Evolutionary conservation across 129 eudicot genomes (phyloP), one percentile per base, ranked within the genome.

Genomic region (Cynara cardunculus): DNA sequence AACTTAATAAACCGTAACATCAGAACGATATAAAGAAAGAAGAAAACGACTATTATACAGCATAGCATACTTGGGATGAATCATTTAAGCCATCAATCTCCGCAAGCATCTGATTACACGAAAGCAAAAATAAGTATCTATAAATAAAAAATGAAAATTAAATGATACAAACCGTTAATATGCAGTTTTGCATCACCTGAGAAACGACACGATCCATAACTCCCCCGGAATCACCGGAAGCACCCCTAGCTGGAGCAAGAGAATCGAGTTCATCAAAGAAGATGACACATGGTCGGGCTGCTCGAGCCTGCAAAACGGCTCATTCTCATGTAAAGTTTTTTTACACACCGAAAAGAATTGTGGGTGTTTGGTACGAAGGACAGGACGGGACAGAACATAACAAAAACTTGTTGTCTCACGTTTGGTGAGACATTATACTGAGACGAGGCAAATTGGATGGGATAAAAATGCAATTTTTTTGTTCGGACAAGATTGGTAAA

Each of bases 181-280:
- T 77, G 80, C 1, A 32, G 71, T 77, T 32, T 62, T 62, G 71
- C 31, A 69, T 87, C 65, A 92, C 97, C 99, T 95, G 99, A 78
- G 99, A 95, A 83, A 95, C 99, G 9, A 95, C 99, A 26, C 99
- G 90, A 67, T 95, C 99, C 99, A 95, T 95, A 71, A 95, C 99
- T 70, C 99, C 99, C 71, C 99, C 99, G 74, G 99, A 95, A 83
- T 95, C 99, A 81, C 99, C 99, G 13, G 99, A 95, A 78, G 94
- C 97, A 90, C 99, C 99, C 77, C 99, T 85, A 67, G 99, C 99
- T 9, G 99, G 99, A 77, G 97, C 99, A 83, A 95, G 97, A 26
- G 99, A 92, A 86, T 95, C 99, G 25, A 95, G 97, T 82, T 95
- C 99, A 81, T 95, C 99, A 78, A 95, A 95, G 84, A 95, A 95